Evolutionary conservation across 805 yeast genomes (phyloP), one percentile per base, ranked within the genome.

Genomic region (Saccharomycopsis javanensis): DNA sequence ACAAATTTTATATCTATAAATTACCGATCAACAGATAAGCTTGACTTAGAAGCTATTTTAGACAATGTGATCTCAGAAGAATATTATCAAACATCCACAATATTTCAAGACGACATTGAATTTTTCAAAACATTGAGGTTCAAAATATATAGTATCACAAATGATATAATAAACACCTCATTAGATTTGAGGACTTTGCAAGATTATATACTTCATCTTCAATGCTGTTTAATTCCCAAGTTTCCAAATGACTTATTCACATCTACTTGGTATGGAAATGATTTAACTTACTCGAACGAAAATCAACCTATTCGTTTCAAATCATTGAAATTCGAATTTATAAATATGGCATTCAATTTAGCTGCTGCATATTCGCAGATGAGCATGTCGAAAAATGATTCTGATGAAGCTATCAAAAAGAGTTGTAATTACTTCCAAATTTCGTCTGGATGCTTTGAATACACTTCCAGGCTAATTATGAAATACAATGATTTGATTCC

Each of bases 381-480:
- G 11, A 64, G 66, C 3, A 76, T 77, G 58, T 74, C 79, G 30
- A 65, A 76, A 37, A 69, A 71, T 46, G 69, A 76, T 2, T 62
- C 68, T 5, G 77, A 73, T 3, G 82, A 79, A 1, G 85, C 86
- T 0, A 64, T 85, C 54, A 86, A 84, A 64, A 73, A 72, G 56
- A 75, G 89, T 0, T 86, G 88, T 60, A 69, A 76, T 4, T 79
- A 75, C 61, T 86, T 83, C 65, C 96, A 88, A 68, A 69, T 70
- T 51, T 78, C 94, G 1, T 90, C 95, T 0, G 90, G 96, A 0
- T 73, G 80, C 57, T 82, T 85, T 63, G 72, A 75, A 48, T 60
- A 64, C 31, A 65, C 80, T 10, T 59, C 65, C 1, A 64, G 66
- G 7, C 59, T 63, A 13, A 20, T 38, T 5, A 25, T 60, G 13